Base-by-base conservation (phyloP, 1,139 yeast species). In the Yamadazyma dushanensis region DNA sequence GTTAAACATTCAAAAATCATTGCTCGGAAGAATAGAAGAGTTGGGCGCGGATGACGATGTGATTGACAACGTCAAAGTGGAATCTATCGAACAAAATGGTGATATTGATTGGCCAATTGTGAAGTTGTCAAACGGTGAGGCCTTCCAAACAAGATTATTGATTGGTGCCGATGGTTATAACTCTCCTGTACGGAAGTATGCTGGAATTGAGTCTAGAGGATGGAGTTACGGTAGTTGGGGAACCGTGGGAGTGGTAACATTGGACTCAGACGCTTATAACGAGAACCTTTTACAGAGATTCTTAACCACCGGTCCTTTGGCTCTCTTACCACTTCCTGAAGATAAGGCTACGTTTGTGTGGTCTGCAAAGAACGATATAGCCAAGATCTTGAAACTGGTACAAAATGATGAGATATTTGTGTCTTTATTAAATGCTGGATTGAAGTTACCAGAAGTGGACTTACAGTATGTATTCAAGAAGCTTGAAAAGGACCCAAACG, bases 141-240 rank as follows among this genome's bases (percentile, higher is more conserved):
- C 56, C 11, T 65, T 83, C 33, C 77, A 77, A 49, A 76, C 97
- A 0, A 69, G 97, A 41, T 67, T 92, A 16, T 68, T 92, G 24
- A 79, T 90, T 10, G 99, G 99, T 8, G 96, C 97, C 15, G 98
- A 92, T 57, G 99, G 99, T 0, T 88, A 81, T 56, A 88, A 90
- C 59, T 89, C 97, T 0, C 97, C 97, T 0, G 98, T 86, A 3
- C 74, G 97, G 31, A 71, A 76, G 45, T 90, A 76, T 54, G 84
- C 97, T 0, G 80, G 78, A 2, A 88, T 94, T 38, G 81, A 81
- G 53, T 79, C 95, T 5, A 73, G 96, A 33, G 98, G 98, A 6
- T 94, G 98, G 98, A 78, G 76, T 39, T 92, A 92, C 59, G 71
- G 83, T 48, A 75, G 89, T 33, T 87, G 82, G 63, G 98, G 97